Conservation (phyloP, 1,284 basidiomycete genomes). For the Microbotryomycetes sp. region DNA sequence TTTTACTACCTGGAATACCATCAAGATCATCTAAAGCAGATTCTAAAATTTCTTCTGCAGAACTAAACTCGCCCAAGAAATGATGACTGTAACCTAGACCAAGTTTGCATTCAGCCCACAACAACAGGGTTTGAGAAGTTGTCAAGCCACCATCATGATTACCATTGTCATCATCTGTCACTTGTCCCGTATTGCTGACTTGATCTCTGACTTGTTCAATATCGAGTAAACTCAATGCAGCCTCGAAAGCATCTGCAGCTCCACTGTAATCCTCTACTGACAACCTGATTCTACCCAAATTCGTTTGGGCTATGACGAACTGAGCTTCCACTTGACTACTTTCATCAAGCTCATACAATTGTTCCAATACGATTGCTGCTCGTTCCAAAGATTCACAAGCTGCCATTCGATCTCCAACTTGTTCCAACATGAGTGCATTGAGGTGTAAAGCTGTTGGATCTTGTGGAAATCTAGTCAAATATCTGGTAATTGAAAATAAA, state of each 20-base stretch:
- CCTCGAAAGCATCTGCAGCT: constrained; percentile 66
- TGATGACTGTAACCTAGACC: constrained; percentile 20
- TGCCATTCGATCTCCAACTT: constrained; percentile 62
- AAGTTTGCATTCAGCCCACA: constrained; percentile 24
- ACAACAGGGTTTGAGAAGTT: constrained; percentile 11
- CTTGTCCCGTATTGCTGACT: background rate
- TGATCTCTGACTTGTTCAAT: constrained; percentile 1
- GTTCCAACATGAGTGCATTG: constrained; percentile 77
- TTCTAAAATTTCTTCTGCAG: constrained; percentile 19
- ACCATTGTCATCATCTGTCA: too few relatives aligned
- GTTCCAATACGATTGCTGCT: constrained; percentile 69
- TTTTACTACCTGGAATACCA: background rate
- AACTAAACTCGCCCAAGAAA: constrained; percentile 10
- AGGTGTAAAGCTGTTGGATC: constrained; percentile 77
- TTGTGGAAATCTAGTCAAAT: constrained; percentile 59
- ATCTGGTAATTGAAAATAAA: constrained; percentile 72
- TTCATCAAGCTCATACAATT: constrained; percentile 80
- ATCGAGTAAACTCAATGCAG: constrained; percentile 61
- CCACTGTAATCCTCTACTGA: constrained; percentile 54
- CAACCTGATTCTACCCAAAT: constrained; percentile 70
- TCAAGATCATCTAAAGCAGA: constrained; percentile 26
- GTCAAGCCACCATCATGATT: constrained; percentile 9
- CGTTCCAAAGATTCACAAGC: constrained; percentile 57
- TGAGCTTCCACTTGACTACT: constrained; percentile 64
- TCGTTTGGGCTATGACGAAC: constrained; percentile 76